Evolutionary conservation across 1,284 basidiomycete genomes (phyloP), one percentile per base, ranked within the genome.

Genomic region (Gymnopus androsaceus): DNA sequence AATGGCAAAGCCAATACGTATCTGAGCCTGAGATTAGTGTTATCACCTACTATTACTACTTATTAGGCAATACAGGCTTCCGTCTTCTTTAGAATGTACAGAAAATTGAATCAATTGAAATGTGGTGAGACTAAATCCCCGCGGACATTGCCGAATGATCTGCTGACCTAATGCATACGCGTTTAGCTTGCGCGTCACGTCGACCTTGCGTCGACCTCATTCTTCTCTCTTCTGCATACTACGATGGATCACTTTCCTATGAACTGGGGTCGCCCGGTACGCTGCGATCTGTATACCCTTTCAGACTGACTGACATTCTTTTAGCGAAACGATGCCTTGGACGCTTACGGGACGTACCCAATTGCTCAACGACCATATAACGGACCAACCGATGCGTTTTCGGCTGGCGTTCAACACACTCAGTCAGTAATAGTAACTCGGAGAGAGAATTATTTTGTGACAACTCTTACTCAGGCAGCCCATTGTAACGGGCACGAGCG

Each of bases 401-500:
- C 80, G 6, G 81, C 82, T 5, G 80, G 84, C 34, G 81, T 92
- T 0, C 86, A 93, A 66, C 85, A 71, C 58, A 94, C 91, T 37
- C 90, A 91, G 88, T 90, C 54, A 48, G 85, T 74, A 21, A 9
- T 3, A 27, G 17, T 2, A 17, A 38, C 3, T 12, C 19, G 31
- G 25, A 15, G 21, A 6, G 31, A 4, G 6, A 4, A 34, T 34
- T 14, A 51, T 31, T 12, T 21, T 40, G 21, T 50, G 34, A 59
- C 17, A 21, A 19, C 30, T 14, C 1, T 50, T 36, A n/a, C 57
- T 8, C 61, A 94, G 92, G 67, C 92, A 96, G 67, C 96, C 97
- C 6, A 90, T 99, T 61, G 94, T 98, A 14, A 99, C 96, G 0
- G 97, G 96, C 63, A 97, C 96, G 4, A 95, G 92, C 55, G 94